Evolutionary conservation across 2,329 filamentous ascomycete genomes (phyloP), one percentile per base, ranked within the genome.

Genomic region (Exophiala viscosa): DNA sequence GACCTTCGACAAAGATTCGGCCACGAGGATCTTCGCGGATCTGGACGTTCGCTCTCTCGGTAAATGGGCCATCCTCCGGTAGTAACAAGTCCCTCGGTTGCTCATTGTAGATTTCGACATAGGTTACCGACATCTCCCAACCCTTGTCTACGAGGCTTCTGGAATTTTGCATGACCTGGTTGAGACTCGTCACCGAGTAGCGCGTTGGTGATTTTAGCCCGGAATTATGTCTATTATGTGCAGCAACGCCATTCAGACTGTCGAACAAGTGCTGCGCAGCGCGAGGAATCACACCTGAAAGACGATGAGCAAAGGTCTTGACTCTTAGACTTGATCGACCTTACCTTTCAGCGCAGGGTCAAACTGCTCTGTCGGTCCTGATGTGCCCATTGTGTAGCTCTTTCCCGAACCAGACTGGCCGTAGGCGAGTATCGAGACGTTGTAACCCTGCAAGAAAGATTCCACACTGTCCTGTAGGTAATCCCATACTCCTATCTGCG

Each of bases 381-480:
- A 90, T 0, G 93, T 99, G 52, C 93, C 93, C 93, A 99, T 99
- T 0, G 93, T 99, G 68, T 95, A 97, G 2, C 92, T 97, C 74
- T 99, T 99, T 63, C 93, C 93, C 9, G 93, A 90, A 51, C 93
- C 93, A 23, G 93, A 99, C 75, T 99, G 93, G 61, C 93, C 93
- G 66, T 99, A 99, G 43, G 93, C 93, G 64, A 99, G 76, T 45
- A 99, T 83, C 3, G 93, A 99, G 53, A 99, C 93, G 82, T 99
- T 99, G 80, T 97, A 99, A 49, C 93, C 93, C 67, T 96, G 90
- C 1, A 93, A 76, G 64, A 99, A 99, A 2, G 91, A 88, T 63
- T 79, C 83, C 62, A 97, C 87, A 63, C 90, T 95, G 62, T 99
- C 93, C 57, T 83, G 83, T 44, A 99, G 77, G 65, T 99, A 99